phyloP scores from a whole-genome alignment of 2,329 filamentous ascomycete species.

The Macrophomina phaseolina region DNA sequence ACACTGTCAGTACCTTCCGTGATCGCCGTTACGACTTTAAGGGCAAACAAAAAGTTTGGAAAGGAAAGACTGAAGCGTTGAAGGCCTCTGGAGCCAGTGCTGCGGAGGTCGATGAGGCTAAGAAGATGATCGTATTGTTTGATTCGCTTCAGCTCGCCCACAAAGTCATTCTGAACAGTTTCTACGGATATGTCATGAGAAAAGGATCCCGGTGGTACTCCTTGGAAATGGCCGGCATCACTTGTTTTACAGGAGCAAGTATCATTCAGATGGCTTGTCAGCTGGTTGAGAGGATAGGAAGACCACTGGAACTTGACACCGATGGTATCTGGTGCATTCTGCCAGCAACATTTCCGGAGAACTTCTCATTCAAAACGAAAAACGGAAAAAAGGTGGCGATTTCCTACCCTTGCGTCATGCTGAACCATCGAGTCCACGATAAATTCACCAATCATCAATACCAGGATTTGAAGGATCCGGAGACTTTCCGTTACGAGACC shows the following conservation, averaged over 20 bases:
- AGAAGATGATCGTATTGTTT: constrained; percentile 98
- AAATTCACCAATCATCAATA: constrained; percentile 98
- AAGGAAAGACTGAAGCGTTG: constrained; percentile 88
- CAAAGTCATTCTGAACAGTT: constrained; percentile 98
- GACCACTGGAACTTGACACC: constrained; percentile 92
- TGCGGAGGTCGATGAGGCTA: constrained; percentile 85
- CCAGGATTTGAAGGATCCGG: constrained; percentile 81
- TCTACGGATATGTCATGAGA: constrained; percentile 99
- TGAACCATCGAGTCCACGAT: constrained; percentile 95
- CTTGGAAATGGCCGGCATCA: constrained; percentile 98
- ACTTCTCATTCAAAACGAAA: constrained; percentile 91
- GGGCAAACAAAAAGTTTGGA: constrained; percentile 97
- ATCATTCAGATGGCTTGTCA: constrained; percentile 97
- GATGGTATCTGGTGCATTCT: constrained; percentile 99
- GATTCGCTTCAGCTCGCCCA: constrained; percentile 96
- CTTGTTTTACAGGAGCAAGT: constrained; percentile 90
- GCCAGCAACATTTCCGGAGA: constrained; percentile 93
- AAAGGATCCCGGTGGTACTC: constrained; percentile 99
- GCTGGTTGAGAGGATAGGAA: constrained; percentile 89
- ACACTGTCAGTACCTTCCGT: constrained; percentile 94
- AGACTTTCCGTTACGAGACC: constrained; percentile 88
- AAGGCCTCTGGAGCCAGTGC: constrained; percentile 80
- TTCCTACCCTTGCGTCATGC: constrained; percentile 98
- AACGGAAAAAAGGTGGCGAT: constrained; percentile 97
- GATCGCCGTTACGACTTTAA: constrained; percentile 99